These are phyloP conservation scores for Leccinum arenicola DNA, from an alignment of 768 basidiomycete species.

Conservation along the genomic window DNA sequence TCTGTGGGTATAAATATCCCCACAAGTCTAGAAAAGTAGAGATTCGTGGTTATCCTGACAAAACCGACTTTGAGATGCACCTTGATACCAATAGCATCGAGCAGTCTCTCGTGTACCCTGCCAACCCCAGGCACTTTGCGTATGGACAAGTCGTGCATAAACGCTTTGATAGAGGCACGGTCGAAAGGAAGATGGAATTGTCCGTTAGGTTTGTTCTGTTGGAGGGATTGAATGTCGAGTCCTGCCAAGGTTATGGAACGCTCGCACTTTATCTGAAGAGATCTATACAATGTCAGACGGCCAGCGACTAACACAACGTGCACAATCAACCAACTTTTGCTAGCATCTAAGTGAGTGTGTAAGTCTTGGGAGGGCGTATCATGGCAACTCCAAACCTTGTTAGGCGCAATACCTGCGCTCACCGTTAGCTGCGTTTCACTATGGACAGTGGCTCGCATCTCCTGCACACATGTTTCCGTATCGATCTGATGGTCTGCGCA, in stretches of 20 bases:
- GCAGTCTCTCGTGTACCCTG: constrained; percentile 81
- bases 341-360: constrained; percentile 59
- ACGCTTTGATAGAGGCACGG: constrained; percentile 57
- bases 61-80: constrained; percentile 27
- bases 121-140: constrained; percentile 90
- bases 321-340: constrained; percentile 71
- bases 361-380: constrained; percentile 12
- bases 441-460: constrained; percentile 73
- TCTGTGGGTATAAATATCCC: constrained; percentile 80
- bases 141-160: constrained; percentile 81
- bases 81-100: constrained; percentile 86
- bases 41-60: not conserved
- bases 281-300: constrained; percentile 48
- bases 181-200: constrained; percentile 79
- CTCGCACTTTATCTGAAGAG: constrained; percentile 80
- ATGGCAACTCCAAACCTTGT: constrained; percentile 59
- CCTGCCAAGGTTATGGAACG: not conserved
- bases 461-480: constrained; percentile 70
- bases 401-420: constrained; percentile 94
- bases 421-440: constrained; percentile 84
- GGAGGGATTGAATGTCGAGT: not conserved
- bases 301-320: not conserved
- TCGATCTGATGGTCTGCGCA: constrained; percentile 64
- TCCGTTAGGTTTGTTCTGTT: constrained; percentile 90
- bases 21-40: constrained; percentile 62